A percentile compares a stretch with the other conserved stretches of the same genome.
Evolutionary conservation across 2,329 filamentous ascomycete species (phyloP).

Genomic region (Botrytis galanthina): DNA sequence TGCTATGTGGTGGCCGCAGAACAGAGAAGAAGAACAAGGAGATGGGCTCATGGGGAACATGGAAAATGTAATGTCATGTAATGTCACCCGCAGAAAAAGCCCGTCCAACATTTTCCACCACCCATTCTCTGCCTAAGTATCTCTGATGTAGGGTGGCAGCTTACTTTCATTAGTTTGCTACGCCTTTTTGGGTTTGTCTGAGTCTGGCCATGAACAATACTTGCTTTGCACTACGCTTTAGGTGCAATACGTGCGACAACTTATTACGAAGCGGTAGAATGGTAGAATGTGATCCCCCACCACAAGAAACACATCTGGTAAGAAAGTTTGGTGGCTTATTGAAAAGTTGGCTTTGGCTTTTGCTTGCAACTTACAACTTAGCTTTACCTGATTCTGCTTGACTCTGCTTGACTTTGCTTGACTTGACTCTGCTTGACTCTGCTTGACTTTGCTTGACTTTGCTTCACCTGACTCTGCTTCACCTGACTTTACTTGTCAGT

Average conservation of each 20-base stretch:
- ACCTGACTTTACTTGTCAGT: not conserved
- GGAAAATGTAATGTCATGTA: not conserved
- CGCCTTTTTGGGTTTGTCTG: not conserved
- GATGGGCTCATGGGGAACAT: not conserved
- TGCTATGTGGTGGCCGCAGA: not conserved
- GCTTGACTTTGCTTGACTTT: not conserved
- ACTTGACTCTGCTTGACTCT: not conserved
- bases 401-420: not conserved
- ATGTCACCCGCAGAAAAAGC: slow-evolving; percentile 1
- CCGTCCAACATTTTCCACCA: slow-evolving; percentile 10
- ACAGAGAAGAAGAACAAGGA: not conserved
- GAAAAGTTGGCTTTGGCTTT: not conserved
- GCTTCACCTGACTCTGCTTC: not conserved
- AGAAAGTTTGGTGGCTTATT: not conserved
- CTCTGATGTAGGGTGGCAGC: not conserved
- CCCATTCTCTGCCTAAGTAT: not conserved
- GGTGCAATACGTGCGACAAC: not conserved
- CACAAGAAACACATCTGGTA: not conserved
- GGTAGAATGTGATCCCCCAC: not conserved
- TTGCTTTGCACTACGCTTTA: not conserved
- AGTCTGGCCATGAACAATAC: slow-evolving; percentile 1
- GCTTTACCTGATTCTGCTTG: not conserved
- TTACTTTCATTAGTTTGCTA: slow-evolving; percentile 7
- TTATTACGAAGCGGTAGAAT: slow-evolving; percentile 4
- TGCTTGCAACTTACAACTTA: not conserved